Conservation (phyloP, 2,329 filamentous ascomycete species). For the Kalaharituber pfeilii region DNA sequence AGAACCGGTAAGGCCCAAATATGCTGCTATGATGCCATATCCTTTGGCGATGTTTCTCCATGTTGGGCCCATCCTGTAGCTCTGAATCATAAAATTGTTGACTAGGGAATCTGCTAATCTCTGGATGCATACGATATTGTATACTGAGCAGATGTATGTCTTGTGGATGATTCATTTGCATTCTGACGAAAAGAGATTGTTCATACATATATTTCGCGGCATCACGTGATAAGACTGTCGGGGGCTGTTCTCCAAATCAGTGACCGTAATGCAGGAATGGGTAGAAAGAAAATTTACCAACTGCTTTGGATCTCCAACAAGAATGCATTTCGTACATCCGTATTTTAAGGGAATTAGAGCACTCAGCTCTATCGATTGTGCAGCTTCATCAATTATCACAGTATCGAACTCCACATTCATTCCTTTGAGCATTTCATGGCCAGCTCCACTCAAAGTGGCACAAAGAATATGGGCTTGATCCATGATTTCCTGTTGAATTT, state of each 20-base stretch:
- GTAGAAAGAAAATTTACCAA: slow-evolving; percentile 29
- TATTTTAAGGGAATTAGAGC: slow-evolving; percentile 95
- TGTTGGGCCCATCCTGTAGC: slow-evolving; percentile 67
- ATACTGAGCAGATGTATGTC: slow-evolving; percentile 90
- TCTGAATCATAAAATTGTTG: slow-evolving; percentile 79
- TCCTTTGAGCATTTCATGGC: slow-evolving; percentile 93
- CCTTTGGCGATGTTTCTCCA: slow-evolving; percentile 55
- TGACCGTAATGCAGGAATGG: neutral
- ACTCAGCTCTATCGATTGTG: slow-evolving; percentile 93
- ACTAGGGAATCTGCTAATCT: slow-evolving; percentile 84
- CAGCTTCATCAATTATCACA: slow-evolving; percentile 93
- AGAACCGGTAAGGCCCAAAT: slow-evolving; percentile 89
- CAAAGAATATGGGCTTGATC: slow-evolving; percentile 85
- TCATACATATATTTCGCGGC: slow-evolving; percentile 88
- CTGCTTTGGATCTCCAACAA: slow-evolving; percentile 96
- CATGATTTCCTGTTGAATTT: slow-evolving; percentile 78
- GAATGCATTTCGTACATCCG: slow-evolving; percentile 86
- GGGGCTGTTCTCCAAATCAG: slow-evolving; percentile 35
- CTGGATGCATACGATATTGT: slow-evolving; percentile 98
- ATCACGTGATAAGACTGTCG: slow-evolving; percentile 86
- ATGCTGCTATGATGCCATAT: slow-evolving; percentile 73
- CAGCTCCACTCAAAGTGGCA: slow-evolving; percentile 83
- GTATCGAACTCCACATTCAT: slow-evolving; percentile 95
- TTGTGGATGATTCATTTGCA: slow-evolving; percentile 80
- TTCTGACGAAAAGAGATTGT: slow-evolving; percentile 93